A percentile compares a stretch with the other conserved stretches of the same genome.
These are phyloP conservation scores for Fraxinus velutina DNA, from an alignment of 305 asterid species.

Conservation along the genomic window DNA sequence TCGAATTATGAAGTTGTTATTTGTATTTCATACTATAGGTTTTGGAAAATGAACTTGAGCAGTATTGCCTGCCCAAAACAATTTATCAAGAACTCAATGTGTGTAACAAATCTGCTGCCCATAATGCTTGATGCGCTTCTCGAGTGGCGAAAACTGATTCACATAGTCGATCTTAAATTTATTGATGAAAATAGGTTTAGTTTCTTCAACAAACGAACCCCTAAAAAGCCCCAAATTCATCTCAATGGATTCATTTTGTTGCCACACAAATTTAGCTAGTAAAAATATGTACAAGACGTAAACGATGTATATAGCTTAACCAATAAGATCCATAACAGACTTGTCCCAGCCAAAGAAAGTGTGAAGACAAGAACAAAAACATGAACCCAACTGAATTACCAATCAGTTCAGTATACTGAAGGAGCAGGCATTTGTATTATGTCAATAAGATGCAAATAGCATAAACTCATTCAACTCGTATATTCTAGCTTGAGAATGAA, in stretches of 20 bases:
- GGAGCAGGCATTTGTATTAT: constrained; percentile 2
- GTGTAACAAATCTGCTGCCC: not conserved
- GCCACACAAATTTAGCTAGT: not conserved
- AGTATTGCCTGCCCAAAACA: not conserved
- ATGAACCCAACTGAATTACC: constrained; percentile 44
- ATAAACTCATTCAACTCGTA: not conserved
- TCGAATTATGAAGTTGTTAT: not conserved
- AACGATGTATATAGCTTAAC: constrained; percentile 24
- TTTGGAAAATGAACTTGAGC: not conserved
- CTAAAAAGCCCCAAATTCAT: not conserved
- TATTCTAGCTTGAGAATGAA: constrained; percentile 26
- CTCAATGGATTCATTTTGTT: constrained; percentile 10
- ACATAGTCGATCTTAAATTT: not conserved
- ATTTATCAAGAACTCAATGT: not conserved
- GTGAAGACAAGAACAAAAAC: constrained; percentile 29
- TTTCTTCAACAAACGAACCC: not conserved
- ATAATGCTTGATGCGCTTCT: not conserved
- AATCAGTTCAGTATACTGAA: constrained; percentile 20
- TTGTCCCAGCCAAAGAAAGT: constrained; percentile 33
- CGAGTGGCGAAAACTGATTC: not conserved
- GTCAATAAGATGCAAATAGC: not conserved
- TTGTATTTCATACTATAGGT: not conserved
- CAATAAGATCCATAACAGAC: constrained; percentile 26
- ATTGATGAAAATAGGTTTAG: not conserved
- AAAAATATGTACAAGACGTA: not conserved